These are phyloP conservation scores for Azolla pinnata DNA, from an alignment of 75 land plant species.

Conservation along the genomic window DNA sequence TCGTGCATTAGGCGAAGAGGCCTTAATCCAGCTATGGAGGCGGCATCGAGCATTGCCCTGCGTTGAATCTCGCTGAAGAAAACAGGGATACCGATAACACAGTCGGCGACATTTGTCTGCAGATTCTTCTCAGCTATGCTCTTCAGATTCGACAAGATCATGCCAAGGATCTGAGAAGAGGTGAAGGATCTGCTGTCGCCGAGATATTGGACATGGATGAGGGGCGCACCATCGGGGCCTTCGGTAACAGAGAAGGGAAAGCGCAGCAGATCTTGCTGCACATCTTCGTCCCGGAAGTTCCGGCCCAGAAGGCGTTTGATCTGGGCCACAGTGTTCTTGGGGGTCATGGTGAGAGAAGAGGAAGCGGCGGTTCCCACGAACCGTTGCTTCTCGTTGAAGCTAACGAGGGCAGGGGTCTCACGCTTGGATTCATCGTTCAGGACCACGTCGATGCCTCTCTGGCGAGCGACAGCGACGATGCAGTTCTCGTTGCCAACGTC, in stretches of 20 bases:
- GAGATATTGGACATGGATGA: conserved; percentile 56
- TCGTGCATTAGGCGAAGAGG: conserved; percentile 62
- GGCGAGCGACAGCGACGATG: conserved; percentile 54
- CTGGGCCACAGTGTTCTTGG: conserved; percentile 52
- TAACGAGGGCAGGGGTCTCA: conserved; percentile 36
- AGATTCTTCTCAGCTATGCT: conserved; percentile 48
- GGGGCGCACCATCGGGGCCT: conserved; percentile 56
- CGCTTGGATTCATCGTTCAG: conserved; percentile 64
- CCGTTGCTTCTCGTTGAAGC: conserved; percentile 64
- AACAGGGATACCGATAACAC: conserved; percentile 50
- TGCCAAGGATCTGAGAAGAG: conserved; percentile 69
- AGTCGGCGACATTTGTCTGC: conserved; percentile 34
- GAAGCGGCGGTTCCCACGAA: conserved; percentile 60
- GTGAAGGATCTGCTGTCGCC: conserved; percentile 50
- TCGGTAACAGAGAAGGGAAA: conserved; percentile 59
- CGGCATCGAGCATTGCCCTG: conserved; percentile 44
- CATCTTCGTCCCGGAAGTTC: conserved; percentile 31
- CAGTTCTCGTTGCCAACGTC: conserved; percentile 76
- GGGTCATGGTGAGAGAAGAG: conserved; percentile 46
- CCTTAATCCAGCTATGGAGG: conserved; percentile 48
- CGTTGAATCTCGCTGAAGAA: conserved; percentile 58
- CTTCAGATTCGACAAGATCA: conserved; percentile 68
- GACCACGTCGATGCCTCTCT: conserved; percentile 68
- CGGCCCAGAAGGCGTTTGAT: conserved; percentile 55
- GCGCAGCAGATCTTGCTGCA: conserved; percentile 46